These are phyloP conservation scores for Caryopteris hybrid DNA, from an alignment of 305 asterid species.

Conservation along the genomic window DNA sequence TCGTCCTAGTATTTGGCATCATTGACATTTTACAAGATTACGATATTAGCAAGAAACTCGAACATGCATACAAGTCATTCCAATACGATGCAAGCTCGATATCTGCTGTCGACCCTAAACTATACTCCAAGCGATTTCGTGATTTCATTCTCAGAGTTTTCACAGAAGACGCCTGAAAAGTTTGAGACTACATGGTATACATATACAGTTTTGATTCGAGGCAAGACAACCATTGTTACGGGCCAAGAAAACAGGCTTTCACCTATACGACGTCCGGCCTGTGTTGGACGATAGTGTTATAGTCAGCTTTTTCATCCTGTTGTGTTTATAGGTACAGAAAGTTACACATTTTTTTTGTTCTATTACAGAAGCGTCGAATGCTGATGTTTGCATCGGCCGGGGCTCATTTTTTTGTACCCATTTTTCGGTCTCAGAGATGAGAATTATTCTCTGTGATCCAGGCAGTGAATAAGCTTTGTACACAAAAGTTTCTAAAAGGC, in stretches of 20 bases:
- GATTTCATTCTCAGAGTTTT: slow-evolving; percentile 73
- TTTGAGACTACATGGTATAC: background rate
- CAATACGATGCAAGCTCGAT: slow-evolving; percentile 78
- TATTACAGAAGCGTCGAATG: background rate
- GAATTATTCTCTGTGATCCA: background rate
- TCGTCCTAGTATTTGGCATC: slow-evolving; percentile 73
- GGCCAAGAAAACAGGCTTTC: background rate
- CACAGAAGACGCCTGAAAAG: slow-evolving; percentile 53
- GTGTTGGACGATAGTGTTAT: background rate
- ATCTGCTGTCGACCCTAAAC: slow-evolving; percentile 90
- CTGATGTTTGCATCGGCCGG: too few species aligned
- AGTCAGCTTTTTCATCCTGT: background rate
- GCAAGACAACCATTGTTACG: slow-evolving; percentile 2
- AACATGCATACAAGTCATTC: slow-evolving; percentile 91
- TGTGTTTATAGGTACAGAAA: slow-evolving; percentile 17
- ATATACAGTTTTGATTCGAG: background rate
- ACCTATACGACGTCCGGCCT: too few species aligned
- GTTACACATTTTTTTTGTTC: slow-evolving; percentile 8
- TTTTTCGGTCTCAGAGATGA: background rate
- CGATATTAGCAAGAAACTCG: slow-evolving; percentile 94
- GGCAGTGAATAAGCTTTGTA: slow-evolving; percentile 15
- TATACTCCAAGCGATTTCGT: slow-evolving; percentile 77
- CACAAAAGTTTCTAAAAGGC: background rate
- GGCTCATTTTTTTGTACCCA: too few species aligned
- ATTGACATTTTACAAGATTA: slow-evolving; percentile 90